Conservation (phyloP, 2,329 filamentous ascomycete species). For the Pseudogymnoascus verrucosus region DNA sequence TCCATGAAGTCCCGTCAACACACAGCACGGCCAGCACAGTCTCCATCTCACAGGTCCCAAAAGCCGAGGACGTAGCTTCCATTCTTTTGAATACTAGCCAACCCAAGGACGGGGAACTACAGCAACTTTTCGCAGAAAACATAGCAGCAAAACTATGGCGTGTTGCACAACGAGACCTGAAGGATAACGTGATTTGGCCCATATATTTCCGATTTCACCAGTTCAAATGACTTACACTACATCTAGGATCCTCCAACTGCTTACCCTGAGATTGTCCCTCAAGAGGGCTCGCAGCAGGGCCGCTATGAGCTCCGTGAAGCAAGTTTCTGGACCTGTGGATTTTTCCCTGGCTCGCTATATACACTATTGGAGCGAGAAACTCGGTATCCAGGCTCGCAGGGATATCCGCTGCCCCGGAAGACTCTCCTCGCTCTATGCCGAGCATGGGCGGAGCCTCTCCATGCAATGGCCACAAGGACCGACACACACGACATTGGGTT, state of each 20-base stretch:
- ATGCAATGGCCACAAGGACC: slow-evolving; percentile 33
- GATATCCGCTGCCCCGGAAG: not conserved
- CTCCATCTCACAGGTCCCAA: not conserved
- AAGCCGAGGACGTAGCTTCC: not conserved
- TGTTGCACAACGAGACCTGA: slow-evolving; percentile 14
- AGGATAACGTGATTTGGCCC: slow-evolving; percentile 13
- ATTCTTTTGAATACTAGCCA: not conserved
- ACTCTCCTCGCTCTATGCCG: slow-evolving; percentile 21
- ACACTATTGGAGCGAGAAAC: slow-evolving; percentile 29
- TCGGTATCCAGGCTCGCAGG: slow-evolving; percentile 22
- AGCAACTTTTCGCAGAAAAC: slow-evolving; percentile 17
- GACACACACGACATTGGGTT: slow-evolving; percentile 49
- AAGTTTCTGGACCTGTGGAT: slow-evolving; percentile 37
- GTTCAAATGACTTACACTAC: not conserved
- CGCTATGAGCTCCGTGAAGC: slow-evolving; percentile 26
- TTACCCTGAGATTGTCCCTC: slow-evolving; percentile 30
- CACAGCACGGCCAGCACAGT: not conserved
- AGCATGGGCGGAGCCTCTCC: slow-evolving; percentile 30
- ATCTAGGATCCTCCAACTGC: slow-evolving; percentile 11
- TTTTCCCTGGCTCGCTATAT: slow-evolving; percentile 34
- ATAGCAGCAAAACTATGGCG: slow-evolving; percentile 18
- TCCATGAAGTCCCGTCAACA: not conserved
- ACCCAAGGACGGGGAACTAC: slow-evolving; percentile 8
- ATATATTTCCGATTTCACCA: not conserved
- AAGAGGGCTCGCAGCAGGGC: slow-evolving; percentile 22